These are phyloP conservation scores for Gyromitra esculenta DNA, from an alignment of 2,329 filamentous ascomycete genomes.

Conservation along the genomic window DNA sequence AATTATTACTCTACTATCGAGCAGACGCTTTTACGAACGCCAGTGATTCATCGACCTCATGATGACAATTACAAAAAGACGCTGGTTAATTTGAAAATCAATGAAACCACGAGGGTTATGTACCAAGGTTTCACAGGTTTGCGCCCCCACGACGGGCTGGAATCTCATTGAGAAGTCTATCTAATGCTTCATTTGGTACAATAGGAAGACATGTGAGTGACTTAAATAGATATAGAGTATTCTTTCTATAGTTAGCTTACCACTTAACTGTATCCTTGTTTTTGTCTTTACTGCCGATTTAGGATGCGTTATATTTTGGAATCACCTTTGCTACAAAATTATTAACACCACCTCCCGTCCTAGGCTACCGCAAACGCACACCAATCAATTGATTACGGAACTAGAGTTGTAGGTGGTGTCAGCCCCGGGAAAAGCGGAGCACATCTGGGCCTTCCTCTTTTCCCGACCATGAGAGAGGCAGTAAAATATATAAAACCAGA, in stretches of 20 bases:
- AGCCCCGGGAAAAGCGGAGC: conserved; percentile 75
- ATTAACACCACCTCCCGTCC: conserved; percentile 10
- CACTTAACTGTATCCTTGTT: conserved; percentile 11
- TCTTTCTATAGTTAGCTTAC: background rate
- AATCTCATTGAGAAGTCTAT: background rate
- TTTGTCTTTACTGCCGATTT: conserved; percentile 40
- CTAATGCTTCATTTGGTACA: conserved; percentile 5
- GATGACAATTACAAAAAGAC: conserved; percentile 64
- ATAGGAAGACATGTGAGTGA: conserved; percentile 58
- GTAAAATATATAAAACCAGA: conserved; percentile 76
- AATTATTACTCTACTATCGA: conserved; percentile 19
- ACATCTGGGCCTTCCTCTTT: conserved; percentile 76
- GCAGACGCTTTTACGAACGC: background rate
- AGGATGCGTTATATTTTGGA: background rate
- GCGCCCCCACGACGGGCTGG: conserved; percentile 27
- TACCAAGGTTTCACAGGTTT: conserved; percentile 76
- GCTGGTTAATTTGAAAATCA: conserved; percentile 73
- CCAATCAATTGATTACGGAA: conserved; percentile 80
- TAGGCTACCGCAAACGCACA: conserved; percentile 76
- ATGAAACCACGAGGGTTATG: conserved; percentile 72
- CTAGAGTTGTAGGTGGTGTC: conserved; percentile 77
- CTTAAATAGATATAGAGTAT: background rate
- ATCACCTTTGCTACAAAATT: background rate
- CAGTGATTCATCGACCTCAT: conserved; percentile 9
- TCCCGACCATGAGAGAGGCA: conserved; percentile 74